phyloP scores from a whole-genome alignment of 2,329 filamentous ascomycete species.

The Trichothecium roseum region DNA sequence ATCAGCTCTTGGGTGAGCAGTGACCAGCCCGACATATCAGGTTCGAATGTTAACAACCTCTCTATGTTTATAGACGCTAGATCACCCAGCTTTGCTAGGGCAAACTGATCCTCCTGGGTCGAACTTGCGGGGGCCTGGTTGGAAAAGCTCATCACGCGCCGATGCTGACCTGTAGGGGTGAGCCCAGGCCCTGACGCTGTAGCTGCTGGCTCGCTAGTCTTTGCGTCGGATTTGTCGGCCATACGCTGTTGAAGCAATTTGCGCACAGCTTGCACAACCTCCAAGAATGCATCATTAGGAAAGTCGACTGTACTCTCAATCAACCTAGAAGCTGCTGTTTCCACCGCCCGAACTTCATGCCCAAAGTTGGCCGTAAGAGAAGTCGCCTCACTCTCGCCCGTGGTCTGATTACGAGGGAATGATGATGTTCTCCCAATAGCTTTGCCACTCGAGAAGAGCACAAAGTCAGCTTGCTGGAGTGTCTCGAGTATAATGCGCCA shows the following conservation, averaged over 20 bases:
- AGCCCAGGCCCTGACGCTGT: slow-evolving; percentile 11
- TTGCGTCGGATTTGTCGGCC: slow-evolving; percentile 10
- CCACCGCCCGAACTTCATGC: slow-evolving; percentile 76
- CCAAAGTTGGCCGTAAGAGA: slow-evolving; percentile 57
- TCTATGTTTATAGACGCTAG: slow-evolving; percentile 65
- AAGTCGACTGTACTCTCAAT: slow-evolving; percentile 91
- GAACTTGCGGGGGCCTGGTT: slow-evolving; percentile 33
- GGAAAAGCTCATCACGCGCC: slow-evolving; percentile 37
- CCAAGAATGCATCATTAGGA: slow-evolving; percentile 68
- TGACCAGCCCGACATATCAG: slow-evolving; percentile 66
- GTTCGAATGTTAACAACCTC: slow-evolving; percentile 58
- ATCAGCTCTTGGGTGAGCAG: slow-evolving; percentile 49
- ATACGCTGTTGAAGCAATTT: slow-evolving; percentile 46
- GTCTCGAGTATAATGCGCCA: slow-evolving; percentile 92
- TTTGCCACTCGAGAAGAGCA: slow-evolving; percentile 58
- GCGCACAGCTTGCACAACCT: slow-evolving; percentile 68
- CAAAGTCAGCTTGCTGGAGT: slow-evolving; percentile 82
- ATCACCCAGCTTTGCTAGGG: slow-evolving; percentile 64
- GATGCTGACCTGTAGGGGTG: slow-evolving; percentile 28
- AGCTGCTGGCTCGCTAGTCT: slow-evolving; percentile 6
- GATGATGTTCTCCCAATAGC: slow-evolving; percentile 40
- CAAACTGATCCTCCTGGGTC: slow-evolving; percentile 54
- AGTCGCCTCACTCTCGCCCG: slow-evolving; percentile 38
- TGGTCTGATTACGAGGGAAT: slow-evolving; percentile 26
- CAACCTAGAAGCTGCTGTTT: slow-evolving; percentile 74